Evolutionary conservation across 2,329 filamentous ascomycete species (phyloP).

Genomic region (Akanthomyces uredinophilus): DNA sequence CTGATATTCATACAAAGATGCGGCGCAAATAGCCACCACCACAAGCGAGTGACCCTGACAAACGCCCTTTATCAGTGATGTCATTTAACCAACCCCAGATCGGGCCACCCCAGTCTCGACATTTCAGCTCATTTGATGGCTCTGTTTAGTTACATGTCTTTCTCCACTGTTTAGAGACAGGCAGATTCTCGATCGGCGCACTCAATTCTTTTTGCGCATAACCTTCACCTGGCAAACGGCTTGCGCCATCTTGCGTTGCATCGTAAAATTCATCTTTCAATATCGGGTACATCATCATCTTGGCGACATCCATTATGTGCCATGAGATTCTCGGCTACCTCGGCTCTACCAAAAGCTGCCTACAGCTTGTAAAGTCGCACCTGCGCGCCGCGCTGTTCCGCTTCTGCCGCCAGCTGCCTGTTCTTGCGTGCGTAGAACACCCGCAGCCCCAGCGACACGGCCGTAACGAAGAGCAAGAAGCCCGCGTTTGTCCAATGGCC

Average conservation of each 20-base stretch:
- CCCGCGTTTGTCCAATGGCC: constrained; percentile 64
- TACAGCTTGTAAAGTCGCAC: constrained; percentile 38
- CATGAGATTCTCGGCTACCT: neutral
- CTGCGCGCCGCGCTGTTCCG: constrained; percentile 26
- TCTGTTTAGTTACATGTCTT: neutral
- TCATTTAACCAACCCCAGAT: neutral
- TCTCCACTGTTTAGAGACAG: neutral
- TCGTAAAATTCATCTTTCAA: neutral
- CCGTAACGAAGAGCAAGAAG: constrained; percentile 53
- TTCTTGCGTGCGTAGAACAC: constrained; percentile 51
- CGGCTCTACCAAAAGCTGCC: too few species aligned
- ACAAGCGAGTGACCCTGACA: neutral
- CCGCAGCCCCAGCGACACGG: constrained; percentile 49
- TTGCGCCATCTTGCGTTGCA: neutral
- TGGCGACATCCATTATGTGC: neutral
- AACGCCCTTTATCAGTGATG: neutral
- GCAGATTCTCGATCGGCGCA: neutral
- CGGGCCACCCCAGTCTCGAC: neutral
- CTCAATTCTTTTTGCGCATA: neutral
- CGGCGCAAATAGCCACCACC: neutral
- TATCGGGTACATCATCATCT: constrained; percentile 1
- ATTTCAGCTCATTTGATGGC: neutral
- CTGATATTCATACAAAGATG: too few species aligned
- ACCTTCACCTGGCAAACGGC: too few species aligned
- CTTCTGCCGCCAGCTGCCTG: constrained; percentile 28